These are phyloP conservation scores for Colletotrichum neosansevieriae DNA, from an alignment of 2,329 filamentous ascomycete species.

Conservation along the genomic window DNA sequence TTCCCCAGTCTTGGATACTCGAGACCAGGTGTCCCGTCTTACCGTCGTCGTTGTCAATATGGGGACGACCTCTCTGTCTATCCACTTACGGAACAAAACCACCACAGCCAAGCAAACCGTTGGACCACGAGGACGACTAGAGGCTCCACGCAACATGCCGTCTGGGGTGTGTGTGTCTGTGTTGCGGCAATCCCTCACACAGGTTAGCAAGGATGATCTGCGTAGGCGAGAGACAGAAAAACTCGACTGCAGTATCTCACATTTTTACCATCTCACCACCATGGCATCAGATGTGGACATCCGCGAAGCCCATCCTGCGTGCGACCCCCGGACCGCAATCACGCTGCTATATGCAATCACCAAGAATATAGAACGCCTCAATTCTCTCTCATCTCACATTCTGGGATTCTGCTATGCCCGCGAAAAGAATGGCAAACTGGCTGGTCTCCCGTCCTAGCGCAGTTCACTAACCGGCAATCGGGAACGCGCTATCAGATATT, in stretches of 20 bases:
- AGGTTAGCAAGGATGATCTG: slow-evolving; percentile 3
- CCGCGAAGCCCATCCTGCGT: not conserved
- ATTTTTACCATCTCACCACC: slow-evolving; percentile 12
- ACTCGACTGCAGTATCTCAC: slow-evolving; percentile 23
- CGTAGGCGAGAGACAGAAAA: not conserved
- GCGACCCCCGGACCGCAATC: too few species aligned
- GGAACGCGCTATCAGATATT: slow-evolving; percentile 32
- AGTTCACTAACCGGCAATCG: slow-evolving; percentile 35
- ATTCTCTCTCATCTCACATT: slow-evolving; percentile 17
- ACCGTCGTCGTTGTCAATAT: not conserved
- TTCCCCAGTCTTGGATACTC: slow-evolving; percentile 14
- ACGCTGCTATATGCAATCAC: too few species aligned
- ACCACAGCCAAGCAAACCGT: slow-evolving; percentile 8
- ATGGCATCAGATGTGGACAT: slow-evolving; percentile 14
- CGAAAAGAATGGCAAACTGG: not conserved
- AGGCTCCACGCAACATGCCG: not conserved
- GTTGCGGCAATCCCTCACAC: not conserved
- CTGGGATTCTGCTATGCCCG: not conserved
- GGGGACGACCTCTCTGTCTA: not conserved
- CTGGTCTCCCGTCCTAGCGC: slow-evolving; percentile 4
- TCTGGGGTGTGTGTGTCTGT: not conserved
- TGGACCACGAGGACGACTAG: slow-evolving; percentile 1
- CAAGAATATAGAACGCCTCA: not conserved
- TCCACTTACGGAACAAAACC: not conserved
- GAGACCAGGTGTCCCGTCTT: not conserved